These are phyloP conservation scores for Pneumocystis carinii DNA, from an alignment of 1,139 yeast genomes.

Conservation along the genomic window DNA sequence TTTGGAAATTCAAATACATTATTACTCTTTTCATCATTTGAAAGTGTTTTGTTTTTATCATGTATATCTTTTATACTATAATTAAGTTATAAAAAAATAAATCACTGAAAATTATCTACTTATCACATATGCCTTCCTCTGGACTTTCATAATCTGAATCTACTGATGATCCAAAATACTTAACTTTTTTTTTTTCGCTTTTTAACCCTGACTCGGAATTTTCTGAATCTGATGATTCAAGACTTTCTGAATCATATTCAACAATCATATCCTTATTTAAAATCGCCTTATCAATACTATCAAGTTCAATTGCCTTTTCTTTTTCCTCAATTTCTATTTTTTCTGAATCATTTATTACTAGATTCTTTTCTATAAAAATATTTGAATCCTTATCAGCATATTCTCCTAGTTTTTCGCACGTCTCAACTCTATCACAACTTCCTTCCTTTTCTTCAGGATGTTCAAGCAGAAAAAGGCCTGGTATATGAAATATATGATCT, in stretches of 20 bases:
- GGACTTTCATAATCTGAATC: background rate
- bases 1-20: conserved; percentile 43
- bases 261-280: background rate
- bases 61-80: background rate
- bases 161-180: background rate
- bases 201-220: background rate
- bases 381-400: background rate
- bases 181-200: background rate
- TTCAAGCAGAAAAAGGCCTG: background rate
- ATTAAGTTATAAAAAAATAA: background rate
- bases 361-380: background rate
- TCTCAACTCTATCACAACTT: background rate
- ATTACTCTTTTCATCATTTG: conserved; percentile 20
- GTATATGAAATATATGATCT: background rate
- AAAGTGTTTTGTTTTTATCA: background rate
- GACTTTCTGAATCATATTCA: background rate
- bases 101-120: background rate
- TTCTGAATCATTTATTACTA: background rate
- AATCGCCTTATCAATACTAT: background rate
- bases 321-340: background rate
- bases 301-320: background rate
- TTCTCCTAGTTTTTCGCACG: background rate
- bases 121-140: background rate
- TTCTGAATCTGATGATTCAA: background rate
- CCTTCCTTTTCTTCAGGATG: background rate